A percentile compares a stretch with the other conserved stretches of the same genome.
These are phyloP conservation scores for Elsinoe batatas DNA, from an alignment of 2,329 filamentous ascomycete species.

Conservation along the genomic window DNA sequence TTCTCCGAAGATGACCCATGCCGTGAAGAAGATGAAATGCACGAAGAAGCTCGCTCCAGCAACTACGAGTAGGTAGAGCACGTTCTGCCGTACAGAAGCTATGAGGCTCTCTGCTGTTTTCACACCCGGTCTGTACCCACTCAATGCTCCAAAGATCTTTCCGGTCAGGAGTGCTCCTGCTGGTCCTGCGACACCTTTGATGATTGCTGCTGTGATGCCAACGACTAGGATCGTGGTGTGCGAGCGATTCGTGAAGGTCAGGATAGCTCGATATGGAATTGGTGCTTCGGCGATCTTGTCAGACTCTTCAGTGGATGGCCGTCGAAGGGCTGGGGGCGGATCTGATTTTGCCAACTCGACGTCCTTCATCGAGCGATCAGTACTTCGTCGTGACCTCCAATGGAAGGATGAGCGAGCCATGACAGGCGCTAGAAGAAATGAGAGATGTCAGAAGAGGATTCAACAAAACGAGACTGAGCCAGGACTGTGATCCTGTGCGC, in stretches of 20 bases:
- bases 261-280: slow-evolving; percentile 48
- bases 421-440: neutral
- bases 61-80: slow-evolving; percentile 52
- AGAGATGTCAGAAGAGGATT: neutral
- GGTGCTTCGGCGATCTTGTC: neutral
- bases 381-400: neutral
- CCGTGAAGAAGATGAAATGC: slow-evolving; percentile 55
- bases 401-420: neutral
- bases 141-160: slow-evolving; percentile 61
- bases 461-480: neutral
- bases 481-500: neutral
- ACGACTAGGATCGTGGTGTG: slow-evolving; percentile 48
- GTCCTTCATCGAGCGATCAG: neutral
- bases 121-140: slow-evolving; percentile 51
- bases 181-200: slow-evolving; percentile 55
- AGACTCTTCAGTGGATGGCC: neutral
- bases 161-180: slow-evolving; percentile 62
- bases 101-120: slow-evolving; percentile 45
- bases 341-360: neutral
- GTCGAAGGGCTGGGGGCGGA: slow-evolving; percentile 9
- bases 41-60: slow-evolving; percentile 57
- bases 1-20: slow-evolving; percentile 74
- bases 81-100: slow-evolving; percentile 48
- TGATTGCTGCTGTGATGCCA: slow-evolving; percentile 47
- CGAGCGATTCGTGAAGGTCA: slow-evolving; percentile 57